Conservation (phyloP, 1,284 basidiomycete species). For the Trichosporon sp. region DNA sequence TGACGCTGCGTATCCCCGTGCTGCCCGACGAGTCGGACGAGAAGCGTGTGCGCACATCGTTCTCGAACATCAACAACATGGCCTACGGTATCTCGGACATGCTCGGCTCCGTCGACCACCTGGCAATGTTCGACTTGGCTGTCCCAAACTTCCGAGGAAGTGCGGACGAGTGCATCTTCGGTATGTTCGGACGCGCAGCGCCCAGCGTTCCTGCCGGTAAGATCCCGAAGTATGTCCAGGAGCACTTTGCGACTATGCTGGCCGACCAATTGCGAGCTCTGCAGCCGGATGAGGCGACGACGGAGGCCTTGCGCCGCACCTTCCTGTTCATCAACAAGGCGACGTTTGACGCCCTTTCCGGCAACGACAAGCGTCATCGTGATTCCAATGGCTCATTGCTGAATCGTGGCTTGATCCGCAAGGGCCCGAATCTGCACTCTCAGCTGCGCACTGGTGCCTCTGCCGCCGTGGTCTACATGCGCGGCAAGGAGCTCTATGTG, state of each 20-base stretch:
- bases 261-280: conserved; percentile 57
- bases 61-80: conserved; percentile 87
- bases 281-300: conserved; percentile 55
- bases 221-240: conserved; percentile 67
- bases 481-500: conserved; percentile 73
- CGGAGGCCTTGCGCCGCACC: conserved; percentile 73
- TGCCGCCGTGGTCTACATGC: conserved; percentile 80
- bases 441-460: conserved; percentile 70
- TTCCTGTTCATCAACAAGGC: conserved; percentile 80
- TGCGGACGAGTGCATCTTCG: conserved; percentile 83
- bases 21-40: conserved; percentile 89
- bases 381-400: conserved; percentile 59
- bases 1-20: conserved; percentile 77
- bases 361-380: conserved; percentile 54
- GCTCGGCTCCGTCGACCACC: conserved; percentile 66
- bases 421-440: conserved; percentile 29
- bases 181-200: conserved; percentile 81
- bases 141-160: conserved; percentile 77
- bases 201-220: conserved; percentile 53
- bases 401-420: conserved; percentile 10
- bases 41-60: conserved; percentile 84
- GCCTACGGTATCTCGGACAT: conserved; percentile 95
- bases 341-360: conserved; percentile 60
- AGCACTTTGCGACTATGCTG: conserved; percentile 66
- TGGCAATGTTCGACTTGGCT: conserved; percentile 90